Evolutionary conservation across 495 filamentous ascomycete genomes (phyloP), one percentile per base, ranked within the genome.

Genomic region (Copromyces sp.): DNA sequence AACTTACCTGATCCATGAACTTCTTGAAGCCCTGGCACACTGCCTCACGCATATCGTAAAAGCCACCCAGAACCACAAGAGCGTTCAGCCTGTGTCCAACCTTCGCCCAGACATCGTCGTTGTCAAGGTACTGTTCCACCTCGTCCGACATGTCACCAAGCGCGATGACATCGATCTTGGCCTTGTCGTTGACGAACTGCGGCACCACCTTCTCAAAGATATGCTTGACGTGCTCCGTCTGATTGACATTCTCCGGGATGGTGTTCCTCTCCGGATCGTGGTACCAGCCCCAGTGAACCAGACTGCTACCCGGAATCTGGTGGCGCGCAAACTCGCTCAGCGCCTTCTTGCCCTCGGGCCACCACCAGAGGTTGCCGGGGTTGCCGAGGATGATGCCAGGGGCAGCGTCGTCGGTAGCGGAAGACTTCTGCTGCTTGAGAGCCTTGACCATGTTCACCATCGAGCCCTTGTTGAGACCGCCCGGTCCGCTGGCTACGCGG

Each of bases 341-440:
- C 0, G 90, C 84, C 16, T 82, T 82, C 68, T 83, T 78, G 0
- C 83, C 84, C 61, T 84, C 83, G 40, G 88, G 87, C 78, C 89
- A 88, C 90, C 91, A 95, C 72, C 87, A 76, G 17, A 91, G 77
- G 78, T 94, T 88, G 7, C 91, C 92, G 2, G 87, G 80, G 77
- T 95, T 97, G 16, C 90, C 89, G 61, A 95, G 84, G 8, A 95
- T 80, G 70, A 97, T 78, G 14, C 85, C 86, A 0, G 85, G 84
- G 4, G 81, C 53, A 5, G 73, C 41, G 0, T 72, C 3, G 70
- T 85, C 81, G 12, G 74, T 70, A 3, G 77, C 39, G 0, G 82
- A 82, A 32, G 74, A 75, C 29, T 40, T 44, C 73, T 82, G 79
- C 39, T 74, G 71, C 38, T 85, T 81, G 12, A 92, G 80, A 35